Evolutionary conservation across 2,329 filamentous ascomycete genomes (phyloP), one percentile per base, ranked within the genome.

Genomic region (Phaeomoniella chlamydospora): DNA sequence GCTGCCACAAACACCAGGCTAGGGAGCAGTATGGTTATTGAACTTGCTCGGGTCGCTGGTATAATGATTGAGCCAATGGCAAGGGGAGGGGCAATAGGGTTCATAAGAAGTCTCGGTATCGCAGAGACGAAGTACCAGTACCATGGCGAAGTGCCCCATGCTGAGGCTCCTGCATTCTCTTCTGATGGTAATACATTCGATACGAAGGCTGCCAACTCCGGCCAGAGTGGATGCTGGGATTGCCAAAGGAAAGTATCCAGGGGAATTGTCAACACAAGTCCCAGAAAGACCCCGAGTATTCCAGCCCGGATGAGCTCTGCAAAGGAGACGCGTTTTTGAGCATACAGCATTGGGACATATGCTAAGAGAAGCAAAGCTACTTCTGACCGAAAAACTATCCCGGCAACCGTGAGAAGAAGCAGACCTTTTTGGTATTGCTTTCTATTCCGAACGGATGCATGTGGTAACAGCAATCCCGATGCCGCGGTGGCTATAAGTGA

Each of bases 241-340:
- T 88, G 85, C 90, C 88, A 98, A 62, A 96, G 93, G 61, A 86
- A 88, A 2, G 83, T 88, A 65, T 98, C 90, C 19, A 94, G 57
- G 2, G 75, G 69, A 11, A 94, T 65, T 0, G 86, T 86, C 22
- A 78, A 59, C 10, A 63, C 16, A 1, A 96, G 67, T 1, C 82
- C 79, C 31, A 79, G 59, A n/a, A 68, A 26, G 12, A 77, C 71
- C 15, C 84, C 79, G 4, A 67, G 55, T 12, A 79, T 34, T 13
- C 85, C 82, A 13, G 81, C 71, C 12, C 71, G 63, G 30, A 90
- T 58, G 40, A 92, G 68, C 2, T 58, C 51, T 26, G 43, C 41
- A 11, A 78, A 57, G 1, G 67, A 65, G 29, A 75, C 64, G 16
- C 68, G 67, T 2, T 62, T 56, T 5, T 65, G 64, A 1, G 68